A percentile compares a stretch with the other conserved stretches of the same genome.
phyloP scores from a whole-genome alignment of 176 grass and related monocot species.

The Triticum urartu region DNA sequence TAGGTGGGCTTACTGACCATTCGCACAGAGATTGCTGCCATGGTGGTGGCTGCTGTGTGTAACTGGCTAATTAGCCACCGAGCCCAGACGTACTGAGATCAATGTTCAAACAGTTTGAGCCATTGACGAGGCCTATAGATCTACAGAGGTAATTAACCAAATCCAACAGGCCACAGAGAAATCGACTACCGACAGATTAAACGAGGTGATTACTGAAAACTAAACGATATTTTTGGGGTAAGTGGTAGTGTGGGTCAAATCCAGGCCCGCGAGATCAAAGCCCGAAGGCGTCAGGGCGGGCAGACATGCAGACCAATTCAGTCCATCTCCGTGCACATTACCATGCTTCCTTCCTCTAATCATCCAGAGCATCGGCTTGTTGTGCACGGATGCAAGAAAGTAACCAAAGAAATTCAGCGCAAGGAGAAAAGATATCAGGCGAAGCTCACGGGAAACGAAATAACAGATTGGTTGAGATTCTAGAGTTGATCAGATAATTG shows the following conservation, averaged over 20 bases:
- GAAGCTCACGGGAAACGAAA: neutral
- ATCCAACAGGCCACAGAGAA: no score
- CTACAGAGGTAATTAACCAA: no score
- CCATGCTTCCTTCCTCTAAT: constrained; percentile 63
- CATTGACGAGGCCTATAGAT: no score
- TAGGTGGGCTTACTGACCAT: neutral
- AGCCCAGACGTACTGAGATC: neutral
- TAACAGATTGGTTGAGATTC: neutral
- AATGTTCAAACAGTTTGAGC: no score
- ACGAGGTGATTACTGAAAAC: neutral
- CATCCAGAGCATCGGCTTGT: constrained; percentile 81
- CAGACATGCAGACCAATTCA: constrained; percentile 61
- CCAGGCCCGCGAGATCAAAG: constrained; percentile 64
- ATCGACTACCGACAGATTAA: neutral
- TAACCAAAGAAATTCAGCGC: fast-evolving
- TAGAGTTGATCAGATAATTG: constrained; percentile 68
- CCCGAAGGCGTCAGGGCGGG: constrained; percentile 62
- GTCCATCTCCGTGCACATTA: constrained; percentile 51
- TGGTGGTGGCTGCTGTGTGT: neutral
- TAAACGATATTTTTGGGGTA: no score
- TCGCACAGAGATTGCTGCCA: neutral
- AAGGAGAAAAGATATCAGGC: neutral
- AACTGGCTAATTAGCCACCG: neutral
- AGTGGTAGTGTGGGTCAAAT: constrained; percentile 39
- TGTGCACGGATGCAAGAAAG: neutral